Conservation (phyloP, 2,329 filamentous ascomycete genomes). For the Mycocentrospora acerina region DNA sequence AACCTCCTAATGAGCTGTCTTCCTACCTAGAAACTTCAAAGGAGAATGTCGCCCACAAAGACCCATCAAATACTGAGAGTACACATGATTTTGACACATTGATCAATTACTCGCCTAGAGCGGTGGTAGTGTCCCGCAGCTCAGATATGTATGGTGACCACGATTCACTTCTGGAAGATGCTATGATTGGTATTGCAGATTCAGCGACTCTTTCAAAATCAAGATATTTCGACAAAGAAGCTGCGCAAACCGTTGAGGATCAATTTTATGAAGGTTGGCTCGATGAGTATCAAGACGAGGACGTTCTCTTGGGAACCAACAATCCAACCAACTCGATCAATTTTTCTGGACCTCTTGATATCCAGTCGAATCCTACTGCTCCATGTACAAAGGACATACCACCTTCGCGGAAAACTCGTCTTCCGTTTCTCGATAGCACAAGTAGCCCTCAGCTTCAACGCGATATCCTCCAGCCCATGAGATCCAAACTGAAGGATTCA, state of each 20-base stretch:
- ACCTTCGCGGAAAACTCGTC: too few species aligned
- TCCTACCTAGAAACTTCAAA: not conserved
- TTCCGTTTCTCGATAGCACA: not conserved
- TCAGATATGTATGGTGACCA: constrained; percentile 32
- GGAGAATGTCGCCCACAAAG: not conserved
- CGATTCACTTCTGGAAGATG: constrained; percentile 34
- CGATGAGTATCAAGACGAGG: constrained; percentile 10
- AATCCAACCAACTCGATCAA: not conserved
- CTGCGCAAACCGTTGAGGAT: constrained; percentile 1
- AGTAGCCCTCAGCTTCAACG: not conserved
- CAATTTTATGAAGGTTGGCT: not conserved
- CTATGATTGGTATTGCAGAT: constrained; percentile 34
- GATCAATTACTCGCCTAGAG: not conserved
- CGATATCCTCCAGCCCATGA: not conserved
- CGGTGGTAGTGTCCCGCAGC: constrained; percentile 1
- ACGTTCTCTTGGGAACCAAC: constrained; percentile 1
- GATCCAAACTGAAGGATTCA: not conserved
- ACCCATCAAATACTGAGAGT: not conserved
- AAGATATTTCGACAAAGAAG: not conserved
- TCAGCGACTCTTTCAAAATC: constrained; percentile 23
- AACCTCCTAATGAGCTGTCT: constrained; percentile 15
- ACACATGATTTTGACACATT: not conserved
- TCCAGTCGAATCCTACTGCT: too few species aligned
- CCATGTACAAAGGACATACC: too few species aligned
- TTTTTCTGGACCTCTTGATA: not conserved